Evolutionary conservation across 208 protist species (phyloP).

Genomic region (Willaertia magna): DNA sequence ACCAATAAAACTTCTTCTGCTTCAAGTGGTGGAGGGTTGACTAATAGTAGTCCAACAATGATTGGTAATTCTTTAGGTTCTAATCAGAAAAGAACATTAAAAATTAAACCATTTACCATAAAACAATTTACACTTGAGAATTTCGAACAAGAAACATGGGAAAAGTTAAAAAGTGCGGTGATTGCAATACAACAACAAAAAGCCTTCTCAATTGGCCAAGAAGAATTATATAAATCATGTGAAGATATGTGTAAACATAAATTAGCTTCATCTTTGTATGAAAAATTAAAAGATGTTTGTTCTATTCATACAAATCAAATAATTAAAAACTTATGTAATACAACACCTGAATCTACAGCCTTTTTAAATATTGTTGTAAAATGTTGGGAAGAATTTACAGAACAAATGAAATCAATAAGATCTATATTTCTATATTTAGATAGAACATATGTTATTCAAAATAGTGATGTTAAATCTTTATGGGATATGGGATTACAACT

Average conservation of each 20-base stretch:
- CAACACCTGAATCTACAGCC: not conserved
- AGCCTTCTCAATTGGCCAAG: not conserved
- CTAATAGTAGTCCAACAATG: not conserved
- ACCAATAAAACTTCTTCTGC: not conserved
- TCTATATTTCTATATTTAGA: conserved; percentile 7
- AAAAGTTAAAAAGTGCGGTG: not conserved
- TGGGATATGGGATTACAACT: not conserved
- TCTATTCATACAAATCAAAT: not conserved
- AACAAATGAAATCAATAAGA: not conserved
- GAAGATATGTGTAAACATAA: not conserved
- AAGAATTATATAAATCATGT: conserved; percentile 1
- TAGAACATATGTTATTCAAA: not conserved
- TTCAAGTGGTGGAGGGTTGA: not conserved
- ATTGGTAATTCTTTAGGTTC: too few species aligned
- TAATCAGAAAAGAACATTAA: not conserved
- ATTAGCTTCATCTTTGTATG: not conserved
- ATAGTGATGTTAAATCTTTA: not conserved
- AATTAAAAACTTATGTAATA: not conserved
- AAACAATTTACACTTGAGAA: not conserved
- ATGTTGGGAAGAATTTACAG: not conserved
- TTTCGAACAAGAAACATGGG: conserved; percentile 8
- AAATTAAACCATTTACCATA: not conserved
- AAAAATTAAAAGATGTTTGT: not conserved
- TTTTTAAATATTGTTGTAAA: not conserved
- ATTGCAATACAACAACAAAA: not conserved